Base-by-base conservation (phyloP, 257 asterid species). In the Rhazya stricta region DNA sequence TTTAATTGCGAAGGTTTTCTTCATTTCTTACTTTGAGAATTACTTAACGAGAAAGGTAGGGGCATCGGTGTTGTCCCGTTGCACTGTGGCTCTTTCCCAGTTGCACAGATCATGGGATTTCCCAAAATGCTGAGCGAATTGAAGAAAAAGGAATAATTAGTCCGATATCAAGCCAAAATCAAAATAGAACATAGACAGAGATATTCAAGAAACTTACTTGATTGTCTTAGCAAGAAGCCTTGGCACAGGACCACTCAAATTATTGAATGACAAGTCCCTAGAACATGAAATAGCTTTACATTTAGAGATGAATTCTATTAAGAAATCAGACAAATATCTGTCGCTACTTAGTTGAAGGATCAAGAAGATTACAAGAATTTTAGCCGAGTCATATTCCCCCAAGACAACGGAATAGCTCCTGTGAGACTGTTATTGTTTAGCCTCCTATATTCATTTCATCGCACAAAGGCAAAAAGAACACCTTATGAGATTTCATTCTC, bases 231-330 rank as follows among this genome's bases (percentile, higher is more conserved):
- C 94, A 72, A 89, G 84, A 78, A 91, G 84, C 77, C 83, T 95
- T 1, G 97, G 99, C 82, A 92, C 82, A 39, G 97, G 89, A 75
- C 96, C 99, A 72, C 93, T 95, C 71, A 95, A 74, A 84, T 95
- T 91, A 82, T 95, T 95, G 90, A 87, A 95, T 21, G 99, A 94
- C 89, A 94, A 79, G 76, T 94, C 99, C 83, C 99, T 94, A 78
- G 42, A 78, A 80, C 72, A 78, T 21, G 46, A 69, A 23, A 71
- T 21, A 51, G 66, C 75, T 73, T 62, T 9, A 76, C 57, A 42
- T 15, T 71, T 39, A 74, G 27, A 81, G 9, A 82, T 21, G 42
- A 72, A 29, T 76, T 46, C 25, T 39, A 57, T 32, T 60, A 70
- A 79, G 36, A 69, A 50, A 69, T 8, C 16, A 29, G 27, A 57